phyloP scores from a whole-genome alignment of 352 stramenopile species.

The Phytophthora pluvialis region DNA sequence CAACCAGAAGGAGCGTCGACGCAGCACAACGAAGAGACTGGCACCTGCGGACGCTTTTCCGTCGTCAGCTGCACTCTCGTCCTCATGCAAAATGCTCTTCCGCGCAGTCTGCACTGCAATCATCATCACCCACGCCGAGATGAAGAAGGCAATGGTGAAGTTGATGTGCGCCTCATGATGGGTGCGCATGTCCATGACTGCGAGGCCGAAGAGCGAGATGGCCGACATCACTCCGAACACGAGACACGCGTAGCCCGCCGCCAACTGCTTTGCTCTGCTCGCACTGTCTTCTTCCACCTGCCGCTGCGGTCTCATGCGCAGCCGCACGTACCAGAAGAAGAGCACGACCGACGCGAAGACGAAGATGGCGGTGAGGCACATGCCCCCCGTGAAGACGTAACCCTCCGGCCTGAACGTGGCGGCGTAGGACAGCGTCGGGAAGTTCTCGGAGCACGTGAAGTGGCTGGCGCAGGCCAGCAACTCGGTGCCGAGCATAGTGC shows the following conservation, averaged over 20 bases:
- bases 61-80: slow-evolving; percentile 22
- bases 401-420: slow-evolving; percentile 78
- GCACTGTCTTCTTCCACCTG: background rate
- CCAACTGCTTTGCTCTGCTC: slow-evolving; percentile 11
- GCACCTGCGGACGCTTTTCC: slow-evolving; percentile 17
- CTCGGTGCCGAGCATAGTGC: slow-evolving; percentile 79
- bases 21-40: slow-evolving; percentile 18
- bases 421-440: slow-evolving; percentile 87
- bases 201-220: slow-evolving; percentile 67
- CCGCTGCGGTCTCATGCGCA: slow-evolving; percentile 38
- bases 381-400: slow-evolving; percentile 74
- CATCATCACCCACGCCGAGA: slow-evolving; percentile 73
- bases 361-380: slow-evolving; percentile 80
- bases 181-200: slow-evolving; percentile 78
- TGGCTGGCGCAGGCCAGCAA: slow-evolving; percentile 70
- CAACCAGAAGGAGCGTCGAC: slow-evolving; percentile 36
- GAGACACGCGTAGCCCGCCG: slow-evolving; percentile 35
- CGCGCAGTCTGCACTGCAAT: slow-evolving; percentile 59
- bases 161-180: slow-evolving; percentile 75
- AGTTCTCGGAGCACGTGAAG: slow-evolving; percentile 76
- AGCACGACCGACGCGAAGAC: slow-evolving; percentile 63
- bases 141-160: slow-evolving; percentile 83
- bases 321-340: slow-evolving; percentile 75
- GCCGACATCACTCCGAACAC: slow-evolving; percentile 39
- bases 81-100: slow-evolving; percentile 46